Base-by-base conservation (phyloP, 371 early-diverging fungal species). In the Mucor irregularis region DNA sequence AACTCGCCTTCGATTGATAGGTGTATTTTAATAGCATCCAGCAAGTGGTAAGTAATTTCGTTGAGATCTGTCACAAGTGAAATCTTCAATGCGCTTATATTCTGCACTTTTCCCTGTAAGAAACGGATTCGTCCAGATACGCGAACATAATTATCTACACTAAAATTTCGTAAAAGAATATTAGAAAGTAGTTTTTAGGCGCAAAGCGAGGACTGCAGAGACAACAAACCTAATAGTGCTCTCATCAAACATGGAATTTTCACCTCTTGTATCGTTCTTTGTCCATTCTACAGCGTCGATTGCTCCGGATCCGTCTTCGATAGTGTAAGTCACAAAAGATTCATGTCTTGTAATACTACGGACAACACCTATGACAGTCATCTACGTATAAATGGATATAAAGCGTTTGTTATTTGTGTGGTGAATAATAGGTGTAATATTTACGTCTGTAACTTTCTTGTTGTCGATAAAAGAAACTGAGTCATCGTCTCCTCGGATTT, bases 291-390 rank as follows among this genome's bases (percentile, higher is more conserved):
- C 9, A 16, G 7, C 29, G 14, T 47, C 47, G 1, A 55, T 74
- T 22, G 51, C 51, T 24, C 88, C 89, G n/a, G 91, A 87, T 14
- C 90, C 90, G 63, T 94, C 94, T 44, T 92, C 88, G 19, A 94
- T 60, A 8, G 64, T 61, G 62, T 86, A 91, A 11, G 64, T 64
- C 6, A 19, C 19, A 39, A 10, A 17, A 2, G 28, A 11, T 14
- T 31, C n/a, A 21, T 13, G 0, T 24, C 4, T 22, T 2, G 4
- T 10, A 4, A 51, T 46, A 4, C 38, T n/a, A 3, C 34, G 31
- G 17, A 59, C 29, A 29, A 30, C 16, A 30, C 59, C 53, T 22
- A 59, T 10, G 7, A 59, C 3, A 7, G n/a, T 19, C 16, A 53
- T 21, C 59, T 59, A 52, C 9, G 2, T 17, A 29, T 2, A 16